Base-by-base conservation (phyloP, 768 basidiomycete species). In the Gloeophyllum trabeum region DNA sequence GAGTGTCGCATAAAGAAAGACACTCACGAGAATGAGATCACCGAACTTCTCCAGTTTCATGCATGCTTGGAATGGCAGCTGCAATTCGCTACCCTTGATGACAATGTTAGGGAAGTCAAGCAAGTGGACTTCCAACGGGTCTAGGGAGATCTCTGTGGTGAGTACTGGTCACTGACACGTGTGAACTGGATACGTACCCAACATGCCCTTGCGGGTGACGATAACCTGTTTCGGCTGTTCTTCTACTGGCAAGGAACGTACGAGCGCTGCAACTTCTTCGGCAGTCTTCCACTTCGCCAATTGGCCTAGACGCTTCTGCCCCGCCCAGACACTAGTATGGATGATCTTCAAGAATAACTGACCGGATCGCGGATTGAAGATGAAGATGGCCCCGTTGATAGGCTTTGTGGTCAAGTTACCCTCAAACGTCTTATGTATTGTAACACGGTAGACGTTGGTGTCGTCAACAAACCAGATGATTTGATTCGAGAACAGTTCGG, bases 1-100 rank as follows among this genome's bases (percentile, higher is more conserved):
- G 34, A 24, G 42, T 28, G 32, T 12, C 28, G 35, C 2, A 28
- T 22, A 13, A 4, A 6, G 35, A 41, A 30, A 21, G 24, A 14
- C 24, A 52, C 71, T 40, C 56, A 81, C 82, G 59, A 97, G 60
- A 50, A 97, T 97, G 47, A 99, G 69, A 59, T 99, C 96, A 66
- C 96, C 96, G 51, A 99, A 98, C 64, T 98, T 97, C 75, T 99
- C 96, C 84, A 98, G 93, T 71, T 98, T 98, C 89, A 99, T 92
- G 53, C 92, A 94, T 13, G 96, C 94, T 64, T 98, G 94, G 92
- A 99, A 99, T 0, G 96, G 96, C 44, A 98, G 68, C 54, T 99
- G 96, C 38, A 99, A 69, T 60, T 99, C 96, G 50, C 88, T 92
- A 44, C 96, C 96, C 67, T 98, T 98, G 71, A 99, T 99, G 62